phyloP scores from a whole-genome alignment of 768 basidiomycete species.

The Boletus pseudo-olivaceus region DNA sequence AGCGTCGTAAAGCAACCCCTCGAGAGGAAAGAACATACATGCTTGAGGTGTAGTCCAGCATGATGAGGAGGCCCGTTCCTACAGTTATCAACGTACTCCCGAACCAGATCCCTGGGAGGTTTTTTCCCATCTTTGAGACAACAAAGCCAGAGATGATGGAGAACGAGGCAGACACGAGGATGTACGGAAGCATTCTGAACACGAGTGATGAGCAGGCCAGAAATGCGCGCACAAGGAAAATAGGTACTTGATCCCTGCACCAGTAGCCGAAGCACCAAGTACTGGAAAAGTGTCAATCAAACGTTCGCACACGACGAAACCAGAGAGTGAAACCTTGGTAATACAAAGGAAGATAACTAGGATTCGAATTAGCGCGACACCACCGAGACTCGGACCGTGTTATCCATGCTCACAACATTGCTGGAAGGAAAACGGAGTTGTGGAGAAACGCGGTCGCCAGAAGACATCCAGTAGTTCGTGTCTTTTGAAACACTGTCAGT shows the following conservation, averaged over 20 bases:
- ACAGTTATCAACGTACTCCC: conserved; percentile 56
- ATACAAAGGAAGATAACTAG: conserved; percentile 66
- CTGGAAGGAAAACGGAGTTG: conserved; percentile 56
- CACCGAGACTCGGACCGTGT: background rate
- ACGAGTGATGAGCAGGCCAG: background rate
- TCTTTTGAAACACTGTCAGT: conserved; percentile 37
- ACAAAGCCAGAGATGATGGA: conserved; percentile 57
- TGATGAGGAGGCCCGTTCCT: conserved; percentile 71
- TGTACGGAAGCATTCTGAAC: conserved; percentile 68
- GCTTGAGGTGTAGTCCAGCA: conserved; percentile 56
- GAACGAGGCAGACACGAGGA: conserved; percentile 50
- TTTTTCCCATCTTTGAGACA: conserved; percentile 53
- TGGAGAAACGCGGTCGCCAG: conserved; percentile 59
- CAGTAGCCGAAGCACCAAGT: conserved; percentile 70
- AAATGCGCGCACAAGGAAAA: conserved; percentile 29
- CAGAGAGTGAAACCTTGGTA: conserved; percentile 45
- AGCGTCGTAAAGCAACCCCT: background rate
- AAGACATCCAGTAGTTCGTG: conserved; percentile 64
- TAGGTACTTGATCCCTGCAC: conserved; percentile 61
- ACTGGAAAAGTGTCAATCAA: conserved; percentile 25
- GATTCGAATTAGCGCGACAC: background rate
- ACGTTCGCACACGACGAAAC: background rate
- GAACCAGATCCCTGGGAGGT: conserved; percentile 62
- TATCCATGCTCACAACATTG: conserved; percentile 18
- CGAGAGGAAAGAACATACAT: conserved; percentile 29